Conservation (phyloP, 768 basidiomycete genomes). For the Psilocybe sp. region DNA sequence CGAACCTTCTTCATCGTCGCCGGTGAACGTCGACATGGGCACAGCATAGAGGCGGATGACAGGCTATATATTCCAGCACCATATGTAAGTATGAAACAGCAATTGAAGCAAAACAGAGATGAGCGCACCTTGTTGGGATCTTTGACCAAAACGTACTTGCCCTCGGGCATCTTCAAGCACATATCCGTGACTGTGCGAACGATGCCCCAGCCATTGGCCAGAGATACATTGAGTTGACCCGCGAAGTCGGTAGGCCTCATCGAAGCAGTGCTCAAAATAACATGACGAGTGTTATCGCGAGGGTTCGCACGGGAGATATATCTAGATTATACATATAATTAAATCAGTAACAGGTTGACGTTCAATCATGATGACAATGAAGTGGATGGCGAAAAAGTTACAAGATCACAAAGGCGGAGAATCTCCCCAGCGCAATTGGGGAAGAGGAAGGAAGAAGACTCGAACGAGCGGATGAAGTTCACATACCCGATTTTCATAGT, state of each 20-base stretch:
- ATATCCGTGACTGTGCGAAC: constrained; percentile 93
- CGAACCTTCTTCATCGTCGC: constrained; percentile 72
- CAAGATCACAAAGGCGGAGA: neutral
- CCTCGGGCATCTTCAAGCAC: constrained; percentile 95
- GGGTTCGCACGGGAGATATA: constrained; percentile 94
- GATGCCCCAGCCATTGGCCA: constrained; percentile 98
- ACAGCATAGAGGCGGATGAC: constrained; percentile 93
- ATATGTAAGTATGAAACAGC: constrained; percentile 9
- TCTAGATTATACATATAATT: constrained; percentile 37
- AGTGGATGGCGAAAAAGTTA: constrained; percentile 5
- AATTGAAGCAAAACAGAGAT: constrained; percentile 7
- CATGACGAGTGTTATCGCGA: constrained; percentile 92
- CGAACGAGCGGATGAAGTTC: constrained; percentile 4
- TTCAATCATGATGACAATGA: constrained; percentile 2
- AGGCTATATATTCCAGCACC: constrained; percentile 50
- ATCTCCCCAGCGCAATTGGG: neutral
- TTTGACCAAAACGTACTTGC: constrained; percentile 95
- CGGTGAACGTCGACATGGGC: constrained; percentile 83
- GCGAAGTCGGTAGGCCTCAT: constrained; percentile 96
- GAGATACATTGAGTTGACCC: constrained; percentile 88
- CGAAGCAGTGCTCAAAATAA: constrained; percentile 91
- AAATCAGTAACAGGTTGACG: constrained; percentile 15
- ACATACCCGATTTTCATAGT: constrained; percentile 92
- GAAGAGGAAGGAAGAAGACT: constrained; percentile 6
- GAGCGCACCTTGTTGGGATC: constrained; percentile 91